Evolutionary conservation across 108 stramenopile genomes (phyloP), one percentile per base, ranked within the genome.

Genomic region (Fistulifera pelliculosa): DNA sequence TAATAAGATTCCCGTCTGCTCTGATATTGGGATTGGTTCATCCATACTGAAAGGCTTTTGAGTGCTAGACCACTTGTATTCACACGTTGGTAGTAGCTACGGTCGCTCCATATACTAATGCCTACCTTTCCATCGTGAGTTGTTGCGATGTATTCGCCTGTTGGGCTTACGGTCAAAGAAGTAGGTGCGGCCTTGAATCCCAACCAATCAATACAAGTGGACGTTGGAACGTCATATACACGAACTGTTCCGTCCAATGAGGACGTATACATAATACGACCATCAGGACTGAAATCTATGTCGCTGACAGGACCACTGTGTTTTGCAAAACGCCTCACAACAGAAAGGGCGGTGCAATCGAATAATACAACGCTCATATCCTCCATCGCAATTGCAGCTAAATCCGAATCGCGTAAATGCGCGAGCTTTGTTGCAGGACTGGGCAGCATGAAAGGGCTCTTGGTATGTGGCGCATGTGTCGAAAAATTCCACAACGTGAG

Each of bases 81-180:
- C 18, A 93, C 88, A 38, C 85, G 84, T 54, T 90, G 77, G 65
- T 91, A 92, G 64, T 79, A 93, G 52, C 82, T 86, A 45, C 76
- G 85, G 71, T 97, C 95, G 45, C 92, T 87, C 95, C 95, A 99
- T 5, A 99, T 61, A 57, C 79, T 77, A 42, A 99, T 76, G 24
- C 95, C 96, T 16, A 86, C 58, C 45, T 62, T 73, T 26, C 79
- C 92, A 2, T 58, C 60, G 69, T 96, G 96, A 27, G 85, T 75
- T 26, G 98, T 97, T 44, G 90, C 87, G 25, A 99, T 62, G 64
- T 88, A 97, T 75, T 99, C 98, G n/a, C 96, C 96, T 6, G 95
- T 95, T 8, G 94, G 93, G 40, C 90, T 87, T 18, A 94, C 61
- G 1, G 89, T 76, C 41, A 99, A 52, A 16, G 91, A 77, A 7